Conservation (phyloP, 768 basidiomycete genomes). For the Phanerochaete sordida region DNA sequence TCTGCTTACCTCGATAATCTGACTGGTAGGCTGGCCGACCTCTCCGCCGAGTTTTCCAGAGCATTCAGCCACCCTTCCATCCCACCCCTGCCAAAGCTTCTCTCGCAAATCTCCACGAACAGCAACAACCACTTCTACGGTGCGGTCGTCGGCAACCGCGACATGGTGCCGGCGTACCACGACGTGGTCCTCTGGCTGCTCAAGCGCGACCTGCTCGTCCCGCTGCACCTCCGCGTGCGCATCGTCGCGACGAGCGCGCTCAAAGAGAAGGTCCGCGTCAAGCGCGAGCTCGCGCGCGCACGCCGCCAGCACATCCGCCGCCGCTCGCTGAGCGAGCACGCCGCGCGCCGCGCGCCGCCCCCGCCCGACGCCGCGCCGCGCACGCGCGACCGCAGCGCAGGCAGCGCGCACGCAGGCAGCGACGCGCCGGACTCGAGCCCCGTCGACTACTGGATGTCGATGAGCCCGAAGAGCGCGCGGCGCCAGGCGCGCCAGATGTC, state of each 20-base stretch:
- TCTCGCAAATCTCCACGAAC: conserved; percentile 71
- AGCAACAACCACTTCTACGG: conserved; percentile 77
- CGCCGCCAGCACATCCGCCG: conserved; percentile 21
- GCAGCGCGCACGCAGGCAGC: conserved; percentile 8
- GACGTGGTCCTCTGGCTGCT: conserved; percentile 91
- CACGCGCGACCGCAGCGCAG: conserved; percentile 3
- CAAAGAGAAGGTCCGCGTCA: conserved; percentile 61
- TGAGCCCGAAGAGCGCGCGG: conserved; percentile 54
- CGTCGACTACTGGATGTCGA: conserved; percentile 42
- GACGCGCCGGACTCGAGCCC: conserved; percentile 18
- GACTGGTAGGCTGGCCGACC: conserved; percentile 42
- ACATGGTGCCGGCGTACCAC: conserved; percentile 65
- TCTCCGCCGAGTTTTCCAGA: conserved; percentile 57
- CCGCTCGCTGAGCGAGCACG: conserved; percentile 13
- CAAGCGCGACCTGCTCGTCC: conserved; percentile 79
- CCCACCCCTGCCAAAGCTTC: conserved; percentile 68
- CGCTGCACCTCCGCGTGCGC: conserved; percentile 82
- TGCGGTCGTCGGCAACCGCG: conserved; percentile 67
- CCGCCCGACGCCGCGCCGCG: not conserved
- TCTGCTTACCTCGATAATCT: not conserved
- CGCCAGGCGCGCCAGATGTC: conserved; percentile 40
- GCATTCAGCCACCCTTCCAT: conserved; percentile 57
- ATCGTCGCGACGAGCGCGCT: conserved; percentile 75
- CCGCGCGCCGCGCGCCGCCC: not conserved
- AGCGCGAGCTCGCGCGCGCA: conserved; percentile 32